Conservation (phyloP, 306 rosid genomes). For the Styphnolobium japonicum region DNA sequence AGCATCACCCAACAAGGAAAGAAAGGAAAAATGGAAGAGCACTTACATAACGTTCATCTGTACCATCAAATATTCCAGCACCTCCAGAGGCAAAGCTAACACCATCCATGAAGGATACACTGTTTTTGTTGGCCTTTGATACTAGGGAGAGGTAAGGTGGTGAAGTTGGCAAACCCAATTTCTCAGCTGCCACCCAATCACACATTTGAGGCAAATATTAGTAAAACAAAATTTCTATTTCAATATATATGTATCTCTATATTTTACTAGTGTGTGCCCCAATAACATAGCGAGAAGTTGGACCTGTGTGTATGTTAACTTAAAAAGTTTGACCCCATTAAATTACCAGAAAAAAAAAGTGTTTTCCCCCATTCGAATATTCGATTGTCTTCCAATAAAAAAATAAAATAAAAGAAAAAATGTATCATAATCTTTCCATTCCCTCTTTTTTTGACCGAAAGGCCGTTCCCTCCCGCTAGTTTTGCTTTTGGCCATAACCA, state of each 20-base stretch:
- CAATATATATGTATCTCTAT: neutral
- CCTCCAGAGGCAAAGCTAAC: constrained; percentile 89
- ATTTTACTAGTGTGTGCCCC: neutral
- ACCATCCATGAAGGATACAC: constrained; percentile 43
- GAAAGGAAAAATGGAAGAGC: neutral
- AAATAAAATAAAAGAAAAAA: neutral
- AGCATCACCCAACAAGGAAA: too few relatives aligned
- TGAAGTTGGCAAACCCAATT: constrained; percentile 61
- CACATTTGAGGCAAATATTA: neutral
- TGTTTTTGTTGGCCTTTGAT: constrained; percentile 33
- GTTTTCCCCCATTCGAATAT: too few relatives aligned
- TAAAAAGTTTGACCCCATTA: too few relatives aligned
- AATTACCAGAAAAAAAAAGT: too few relatives aligned
- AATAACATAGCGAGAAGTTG: neutral
- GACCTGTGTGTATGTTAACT: neutral
- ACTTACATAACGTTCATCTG: constrained; percentile 55
- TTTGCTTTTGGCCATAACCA: neutral
- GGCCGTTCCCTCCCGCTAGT: too few relatives aligned
- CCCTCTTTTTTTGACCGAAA: neutral
- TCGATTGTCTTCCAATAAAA: too few relatives aligned
- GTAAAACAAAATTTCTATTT: neutral
- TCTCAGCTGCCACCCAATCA: constrained; percentile 57
- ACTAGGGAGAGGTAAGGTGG: constrained; percentile 66
- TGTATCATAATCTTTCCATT: neutral
- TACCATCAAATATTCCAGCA: constrained; percentile 80